phyloP scores from a whole-genome alignment of 352 stramenopile genomes.

The Globisporangium iwayamae region DNA sequence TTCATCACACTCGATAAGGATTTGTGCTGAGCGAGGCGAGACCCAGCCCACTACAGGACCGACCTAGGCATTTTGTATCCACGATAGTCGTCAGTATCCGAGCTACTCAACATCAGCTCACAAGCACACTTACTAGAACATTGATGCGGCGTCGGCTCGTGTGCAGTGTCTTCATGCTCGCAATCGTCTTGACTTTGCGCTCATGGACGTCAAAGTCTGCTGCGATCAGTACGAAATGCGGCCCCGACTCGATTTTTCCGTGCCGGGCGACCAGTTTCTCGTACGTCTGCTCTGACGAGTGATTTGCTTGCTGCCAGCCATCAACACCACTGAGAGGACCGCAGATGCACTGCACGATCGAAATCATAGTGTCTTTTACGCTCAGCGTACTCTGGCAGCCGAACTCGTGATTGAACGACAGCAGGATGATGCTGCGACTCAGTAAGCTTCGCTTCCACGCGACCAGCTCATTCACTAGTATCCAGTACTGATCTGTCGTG shows the following conservation, averaged over 20 bases:
- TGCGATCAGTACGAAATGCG: conserved; percentile 3
- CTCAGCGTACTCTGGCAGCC: conserved; percentile 24
- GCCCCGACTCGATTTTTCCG: conserved; percentile 1
- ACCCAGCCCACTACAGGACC: conserved; percentile 46
- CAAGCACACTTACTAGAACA: conserved; percentile 8
- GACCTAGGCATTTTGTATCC: conserved; percentile 17
- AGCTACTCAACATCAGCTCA: background rate
- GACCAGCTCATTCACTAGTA: conserved; percentile 23
- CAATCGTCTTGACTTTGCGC: background rate
- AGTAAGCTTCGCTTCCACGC: conserved; percentile 27
- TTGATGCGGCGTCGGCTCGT: background rate
- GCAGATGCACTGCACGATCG: conserved; percentile 37
- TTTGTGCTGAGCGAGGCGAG: conserved; percentile 20
- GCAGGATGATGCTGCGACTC: conserved; percentile 20
- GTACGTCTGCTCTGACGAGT: background rate
- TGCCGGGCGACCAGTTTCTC: conserved; percentile 8
- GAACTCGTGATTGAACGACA: conserved; percentile 16
- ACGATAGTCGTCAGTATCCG: background rate
- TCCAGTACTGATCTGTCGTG: conserved; percentile 14
- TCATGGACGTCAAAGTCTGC: background rate
- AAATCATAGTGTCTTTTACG: conserved; percentile 35
- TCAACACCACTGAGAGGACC: conserved; percentile 21
- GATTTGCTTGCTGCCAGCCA: too few species aligned
- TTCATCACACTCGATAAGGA: conserved; percentile 41
- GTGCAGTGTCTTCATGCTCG: background rate